These are phyloP conservation scores for Trichoderma sp. DNA, from an alignment of 2,329 filamentous ascomycete genomes.

Conservation along the genomic window DNA sequence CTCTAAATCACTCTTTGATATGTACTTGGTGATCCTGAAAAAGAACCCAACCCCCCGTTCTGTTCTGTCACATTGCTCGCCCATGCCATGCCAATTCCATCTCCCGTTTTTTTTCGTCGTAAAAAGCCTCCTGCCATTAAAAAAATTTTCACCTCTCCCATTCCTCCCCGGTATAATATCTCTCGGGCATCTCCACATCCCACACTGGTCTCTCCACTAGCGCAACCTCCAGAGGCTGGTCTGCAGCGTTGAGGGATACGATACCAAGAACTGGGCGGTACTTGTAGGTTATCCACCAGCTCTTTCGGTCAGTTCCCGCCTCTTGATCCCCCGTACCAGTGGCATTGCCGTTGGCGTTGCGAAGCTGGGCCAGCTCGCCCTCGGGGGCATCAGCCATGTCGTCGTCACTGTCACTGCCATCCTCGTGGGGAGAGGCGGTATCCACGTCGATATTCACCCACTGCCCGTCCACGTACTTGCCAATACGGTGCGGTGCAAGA, in stretches of 20 bases:
- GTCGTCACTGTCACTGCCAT: conserved; percentile 38
- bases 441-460: conserved; percentile 40
- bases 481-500: conserved; percentile 44
- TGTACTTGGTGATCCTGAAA: background rate
- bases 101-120: background rate
- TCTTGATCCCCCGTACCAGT: conserved; percentile 24
- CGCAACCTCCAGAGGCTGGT: conserved; percentile 68
- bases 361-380: conserved; percentile 36
- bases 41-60: background rate
- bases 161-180: conserved; percentile 61
- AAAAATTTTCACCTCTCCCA: conserved; percentile 40
- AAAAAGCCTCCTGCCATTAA: background rate
- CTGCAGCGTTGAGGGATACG: conserved; percentile 44
- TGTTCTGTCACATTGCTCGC: background rate
- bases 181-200: conserved; percentile 73
- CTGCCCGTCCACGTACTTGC: conserved; percentile 40
- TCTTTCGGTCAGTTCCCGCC: conserved; percentile 32
- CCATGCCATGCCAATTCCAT: background rate
- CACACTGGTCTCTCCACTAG: conserved; percentile 83
- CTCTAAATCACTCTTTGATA: background rate
- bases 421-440: conserved; percentile 36
- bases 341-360: conserved; percentile 27
- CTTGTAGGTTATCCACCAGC: conserved; percentile 82
- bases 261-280: conserved; percentile 89
- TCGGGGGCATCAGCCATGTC: conserved; percentile 34